Evolutionary conservation across 306 rosid genomes (phyloP), one percentile per base, ranked within the genome.

Genomic region (Hippophae tibetana): DNA sequence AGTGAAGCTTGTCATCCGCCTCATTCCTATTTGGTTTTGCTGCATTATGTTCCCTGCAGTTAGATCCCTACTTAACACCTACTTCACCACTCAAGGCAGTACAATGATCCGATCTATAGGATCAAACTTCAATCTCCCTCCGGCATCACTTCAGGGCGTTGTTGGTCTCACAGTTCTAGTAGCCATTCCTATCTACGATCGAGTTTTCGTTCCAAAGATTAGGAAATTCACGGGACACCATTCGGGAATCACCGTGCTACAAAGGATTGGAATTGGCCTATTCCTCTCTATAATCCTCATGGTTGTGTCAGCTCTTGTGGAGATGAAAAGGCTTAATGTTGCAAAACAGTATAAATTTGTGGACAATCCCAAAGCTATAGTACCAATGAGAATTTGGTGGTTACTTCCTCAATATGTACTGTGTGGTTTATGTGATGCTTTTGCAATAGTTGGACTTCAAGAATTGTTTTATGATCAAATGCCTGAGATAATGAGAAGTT

Each of bases 301-400:
- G 95, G 70, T 52, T 7, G 82, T 78, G 9, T 59, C 92, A n/a
- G 90, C 87, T 0, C n/a, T 83, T 0, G 82, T 85, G 0, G 95
- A 85, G 70, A 48, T 78, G 57, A 79, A 76, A 69, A 83, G 95
- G 72, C 63, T 89, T 5, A 7, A 57, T 6, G 67, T 78, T 8
- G 89, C 95, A 0, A 70, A 42, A 46, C 61, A 64, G 0, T 13
- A 77, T 14, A 69, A 69, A 5, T 76, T 86, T 54, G 23, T 76
- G 4, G 95, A 86, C 59, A 53, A 64, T 41, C 85, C 87, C 0
- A 81, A 59, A 54, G 80, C 76, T 10, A 51, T 67, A 3, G 10
- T 89, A 3, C 95, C 97, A 3, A 86, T 89, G 57, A 63, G 48
- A 43, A 63, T 81, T 44, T 86, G 92, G 92, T 89, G 97, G 97